A percentile compares a stretch with the other conserved stretches of the same genome.
Evolutionary conservation across 2,329 filamentous ascomycete genomes (phyloP).

Genomic region (Elsinoe fawcettii): DNA sequence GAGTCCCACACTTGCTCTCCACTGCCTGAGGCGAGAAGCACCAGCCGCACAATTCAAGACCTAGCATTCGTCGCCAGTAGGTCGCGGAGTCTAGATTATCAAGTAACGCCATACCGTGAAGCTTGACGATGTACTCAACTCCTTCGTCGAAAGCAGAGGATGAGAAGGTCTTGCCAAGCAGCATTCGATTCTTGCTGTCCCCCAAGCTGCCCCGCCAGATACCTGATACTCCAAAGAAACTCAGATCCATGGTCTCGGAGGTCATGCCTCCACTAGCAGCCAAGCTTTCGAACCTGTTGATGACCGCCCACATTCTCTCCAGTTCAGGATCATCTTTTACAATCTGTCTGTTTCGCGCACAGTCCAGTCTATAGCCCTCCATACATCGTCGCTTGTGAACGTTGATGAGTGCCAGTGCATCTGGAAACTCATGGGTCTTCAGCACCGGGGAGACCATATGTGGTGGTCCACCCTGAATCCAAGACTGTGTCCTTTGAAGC

Average conservation of each 20-base stretch:
- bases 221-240: slow-evolving; percentile 64
- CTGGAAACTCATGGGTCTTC: slow-evolving; percentile 13
- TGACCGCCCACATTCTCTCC: slow-evolving; percentile 71
- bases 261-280: slow-evolving; percentile 64
- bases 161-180: slow-evolving; percentile 19
- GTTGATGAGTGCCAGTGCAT: slow-evolving; percentile 17
- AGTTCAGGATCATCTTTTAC: slow-evolving; percentile 65
- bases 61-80: slow-evolving; percentile 65
- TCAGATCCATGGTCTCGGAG: slow-evolving; percentile 59
- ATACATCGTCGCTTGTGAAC: slow-evolving; percentile 47
- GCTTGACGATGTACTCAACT: slow-evolving; percentile 57
- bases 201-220: slow-evolving; percentile 62
- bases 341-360: slow-evolving; percentile 57
- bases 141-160: slow-evolving; percentile 31
- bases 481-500: slow-evolving; percentile 8
- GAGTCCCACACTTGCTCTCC: slow-evolving; percentile 41
- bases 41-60: slow-evolving; percentile 67
- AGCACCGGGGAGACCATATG: slow-evolving; percentile 2
- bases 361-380: slow-evolving; percentile 52
- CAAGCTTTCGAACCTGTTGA: slow-evolving; percentile 57
- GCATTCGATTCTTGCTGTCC: slow-evolving; percentile 22
- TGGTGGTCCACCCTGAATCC: slow-evolving; percentile 6
- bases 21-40: slow-evolving; percentile 49
- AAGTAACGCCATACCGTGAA: slow-evolving; percentile 54
- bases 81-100: slow-evolving; percentile 56